These are phyloP conservation scores for Schwanniomyces etchellsii DNA, from an alignment of 1,139 yeast species.

Conservation along the genomic window DNA sequence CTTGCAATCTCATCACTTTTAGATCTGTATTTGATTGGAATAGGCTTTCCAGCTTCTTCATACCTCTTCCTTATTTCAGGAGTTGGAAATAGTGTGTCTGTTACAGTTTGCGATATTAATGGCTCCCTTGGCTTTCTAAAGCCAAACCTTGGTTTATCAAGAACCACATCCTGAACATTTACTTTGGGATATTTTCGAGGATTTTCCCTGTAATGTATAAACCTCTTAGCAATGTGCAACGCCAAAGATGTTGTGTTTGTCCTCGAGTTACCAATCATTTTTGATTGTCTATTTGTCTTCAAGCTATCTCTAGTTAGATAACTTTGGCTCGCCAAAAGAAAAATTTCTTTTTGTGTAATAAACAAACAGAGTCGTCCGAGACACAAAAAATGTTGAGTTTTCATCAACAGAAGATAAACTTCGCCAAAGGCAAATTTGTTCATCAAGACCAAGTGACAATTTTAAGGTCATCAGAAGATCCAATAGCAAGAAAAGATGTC, in stretches of 20 bases:
- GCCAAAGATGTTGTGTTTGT: constrained; percentile 8
- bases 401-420: neutral
- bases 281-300: neutral
- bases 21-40: constrained; percentile 36
- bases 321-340: no score
- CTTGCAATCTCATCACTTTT: constrained; percentile 33
- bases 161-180: constrained; percentile 32
- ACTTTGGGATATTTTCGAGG: constrained; percentile 36
- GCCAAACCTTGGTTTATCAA: constrained; percentile 35
- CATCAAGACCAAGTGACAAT: neutral
- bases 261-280: constrained; percentile 1
- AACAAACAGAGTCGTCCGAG: neutral
- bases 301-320: neutral
- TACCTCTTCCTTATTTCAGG: constrained; percentile 31
- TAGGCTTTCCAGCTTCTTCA: constrained; percentile 34
- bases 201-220: constrained; percentile 29
- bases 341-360: constrained; percentile 11
- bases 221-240: constrained; percentile 11
- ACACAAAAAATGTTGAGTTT: neutral
- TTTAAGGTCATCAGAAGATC: neutral
- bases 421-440: neutral
- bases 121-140: constrained; percentile 36
- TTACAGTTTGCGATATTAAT: constrained; percentile 35
- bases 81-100: constrained; percentile 37
- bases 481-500: constrained; percentile 9